phyloP scores from a whole-genome alignment of 805 yeast species.

The Myxozyma neglecta region DNA sequence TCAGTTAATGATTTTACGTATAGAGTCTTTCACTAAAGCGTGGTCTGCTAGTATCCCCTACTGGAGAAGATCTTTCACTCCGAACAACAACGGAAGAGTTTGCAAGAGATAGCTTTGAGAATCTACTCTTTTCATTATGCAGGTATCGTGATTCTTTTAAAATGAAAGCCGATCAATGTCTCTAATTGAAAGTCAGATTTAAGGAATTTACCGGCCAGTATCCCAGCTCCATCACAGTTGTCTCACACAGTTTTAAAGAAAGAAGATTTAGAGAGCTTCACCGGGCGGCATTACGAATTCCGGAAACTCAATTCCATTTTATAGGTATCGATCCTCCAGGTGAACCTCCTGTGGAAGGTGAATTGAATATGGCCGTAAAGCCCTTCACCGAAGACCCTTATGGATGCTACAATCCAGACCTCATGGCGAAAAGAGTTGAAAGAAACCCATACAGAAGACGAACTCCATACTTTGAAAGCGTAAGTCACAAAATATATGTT shows the following conservation, averaged over 20 bases:
- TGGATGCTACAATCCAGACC: conserved; percentile 27
- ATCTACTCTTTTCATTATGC: conserved; percentile 57
- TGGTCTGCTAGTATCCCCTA: background rate
- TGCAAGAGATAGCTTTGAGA: conserved; percentile 80
- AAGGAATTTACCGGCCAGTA: conserved; percentile 48
- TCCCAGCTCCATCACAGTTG: conserved; percentile 56
- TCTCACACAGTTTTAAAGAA: conserved; percentile 75
- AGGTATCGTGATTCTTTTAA: background rate
- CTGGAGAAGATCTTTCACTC: conserved; percentile 19
- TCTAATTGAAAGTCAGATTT: conserved; percentile 31
- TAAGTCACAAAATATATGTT: background rate
- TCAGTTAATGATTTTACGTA: conserved; percentile 36
- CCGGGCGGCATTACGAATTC: conserved; percentile 32
- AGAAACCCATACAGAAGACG: conserved; percentile 34
- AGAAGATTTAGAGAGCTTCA: conserved; percentile 49
- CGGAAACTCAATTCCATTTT: conserved; percentile 24
- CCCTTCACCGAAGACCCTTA: conserved; percentile 35
- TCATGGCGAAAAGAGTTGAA: conserved; percentile 24
- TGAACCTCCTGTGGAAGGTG: conserved; percentile 22
- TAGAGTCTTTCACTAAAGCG: conserved; percentile 18
- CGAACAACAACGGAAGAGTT: conserved; percentile 59
- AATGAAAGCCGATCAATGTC: background rate
- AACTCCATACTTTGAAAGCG: conserved; percentile 28
- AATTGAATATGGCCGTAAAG: conserved; percentile 17
- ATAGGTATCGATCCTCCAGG: conserved; percentile 33